These are phyloP conservation scores for Gloeostereum incarnatum DNA, from an alignment of 768 basidiomycete species.

Conservation along the genomic window DNA sequence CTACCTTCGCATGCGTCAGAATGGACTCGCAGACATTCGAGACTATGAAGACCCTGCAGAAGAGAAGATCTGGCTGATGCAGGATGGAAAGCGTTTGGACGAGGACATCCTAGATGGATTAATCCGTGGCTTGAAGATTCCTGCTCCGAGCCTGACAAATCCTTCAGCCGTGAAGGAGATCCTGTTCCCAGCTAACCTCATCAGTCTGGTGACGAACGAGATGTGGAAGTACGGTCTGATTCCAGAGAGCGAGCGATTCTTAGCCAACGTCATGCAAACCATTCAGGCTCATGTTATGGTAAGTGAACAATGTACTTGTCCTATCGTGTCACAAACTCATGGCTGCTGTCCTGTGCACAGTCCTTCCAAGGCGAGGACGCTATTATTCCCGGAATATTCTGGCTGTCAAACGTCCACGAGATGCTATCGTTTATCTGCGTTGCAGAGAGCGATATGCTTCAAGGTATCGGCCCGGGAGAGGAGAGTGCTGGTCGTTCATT, in stretches of 20 bases:
- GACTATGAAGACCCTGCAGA: constrained; percentile 85
- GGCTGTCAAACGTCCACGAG: constrained; percentile 99
- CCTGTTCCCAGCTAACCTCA: constrained; percentile 96
- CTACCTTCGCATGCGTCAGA: constrained; percentile 51
- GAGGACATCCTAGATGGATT: constrained; percentile 90
- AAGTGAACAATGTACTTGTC: constrained; percentile 19
- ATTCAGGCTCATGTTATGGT: constrained; percentile 98
- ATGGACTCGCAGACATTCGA: constrained; percentile 63
- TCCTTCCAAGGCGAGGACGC: constrained; percentile 91
- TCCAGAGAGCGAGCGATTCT: constrained; percentile 92
- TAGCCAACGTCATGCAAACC: constrained; percentile 98
- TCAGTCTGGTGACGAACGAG: constrained; percentile 96
- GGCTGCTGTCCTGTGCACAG: no score
- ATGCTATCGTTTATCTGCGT: constrained; percentile 98
- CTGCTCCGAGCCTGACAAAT: constrained; percentile 80
- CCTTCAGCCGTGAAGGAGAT: constrained; percentile 96
- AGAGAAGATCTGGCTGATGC: constrained; percentile 91
- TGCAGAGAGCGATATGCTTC: constrained; percentile 97
- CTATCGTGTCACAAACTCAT: constrained; percentile 6
- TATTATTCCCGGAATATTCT: constrained; percentile 94
- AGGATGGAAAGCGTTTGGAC: constrained; percentile 82
- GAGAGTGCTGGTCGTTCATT: constrained; percentile 88
- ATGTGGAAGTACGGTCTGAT: constrained; percentile 99
- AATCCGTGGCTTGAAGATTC: constrained; percentile 88
- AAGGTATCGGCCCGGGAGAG: constrained; percentile 95